A percentile compares a stretch with the other conserved stretches of the same genome.
Conservation (phyloP, 78 protist species). For the Dictyostelium discoideum region DNA sequence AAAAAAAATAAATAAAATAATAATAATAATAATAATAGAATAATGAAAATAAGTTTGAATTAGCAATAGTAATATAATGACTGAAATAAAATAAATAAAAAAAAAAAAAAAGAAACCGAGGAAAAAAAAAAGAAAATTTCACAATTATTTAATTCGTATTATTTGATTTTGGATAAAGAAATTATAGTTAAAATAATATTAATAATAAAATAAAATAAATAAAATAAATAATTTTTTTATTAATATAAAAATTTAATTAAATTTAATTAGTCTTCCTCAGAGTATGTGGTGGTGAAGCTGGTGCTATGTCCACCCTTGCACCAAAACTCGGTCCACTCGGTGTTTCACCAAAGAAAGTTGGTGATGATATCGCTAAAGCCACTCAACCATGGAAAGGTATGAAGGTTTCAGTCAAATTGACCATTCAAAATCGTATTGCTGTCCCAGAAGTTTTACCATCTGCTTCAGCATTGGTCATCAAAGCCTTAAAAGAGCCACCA, state of each 20-base stretch:
- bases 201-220: background rate
- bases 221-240: background rate
- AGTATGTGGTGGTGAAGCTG: conserved; percentile 97
- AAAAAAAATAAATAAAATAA: background rate
- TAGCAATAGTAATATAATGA: background rate
- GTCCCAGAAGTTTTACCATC: conserved; percentile 95
- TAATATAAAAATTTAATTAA: background rate
- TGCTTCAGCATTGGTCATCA: conserved; percentile 96
- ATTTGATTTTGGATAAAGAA: background rate
- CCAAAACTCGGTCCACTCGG: conserved; percentile 99
- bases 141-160: too few species aligned
- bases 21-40: too few species aligned
- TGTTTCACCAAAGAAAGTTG: conserved; percentile 98
- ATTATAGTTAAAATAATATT: too few species aligned
- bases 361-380: conserved; percentile 98
- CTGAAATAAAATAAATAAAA: too few species aligned
- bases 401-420: conserved; percentile 92
- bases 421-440: conserved; percentile 98
- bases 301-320: conserved; percentile 96
- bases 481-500: conserved; percentile 98
- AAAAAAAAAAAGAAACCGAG: background rate
- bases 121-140: background rate
- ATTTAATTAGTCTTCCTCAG: conserved; percentile 91
- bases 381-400: conserved; percentile 98
- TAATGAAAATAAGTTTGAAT: background rate